Evolutionary conservation across 2,329 filamentous ascomycete species (phyloP), one percentile per base, ranked within the genome.

Genomic region (Aspergillus quadricinctus): DNA sequence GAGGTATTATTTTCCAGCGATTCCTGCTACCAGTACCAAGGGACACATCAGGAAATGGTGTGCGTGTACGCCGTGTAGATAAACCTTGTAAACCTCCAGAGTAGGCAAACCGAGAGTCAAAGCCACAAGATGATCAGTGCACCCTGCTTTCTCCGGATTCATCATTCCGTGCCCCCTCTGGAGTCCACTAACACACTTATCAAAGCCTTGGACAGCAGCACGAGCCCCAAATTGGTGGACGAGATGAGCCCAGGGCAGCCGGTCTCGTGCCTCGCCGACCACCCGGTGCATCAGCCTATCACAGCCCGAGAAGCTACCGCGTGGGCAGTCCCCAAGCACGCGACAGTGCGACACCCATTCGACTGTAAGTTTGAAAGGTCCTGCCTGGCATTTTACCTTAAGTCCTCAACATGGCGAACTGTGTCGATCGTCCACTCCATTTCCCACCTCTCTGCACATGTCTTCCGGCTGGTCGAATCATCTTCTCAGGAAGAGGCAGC

Each of bases 271-370:
- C 53, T 60, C 55, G 54, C 57, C 61, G 60, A 59, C 31, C 57
- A 55, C 55, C 41, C 50, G 29, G 55, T 35, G 37, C 19, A 48
- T 21, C 48, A 45, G 53, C 70, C 70, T 70, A 72, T 72, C 60
- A 69, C 25, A 40, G 29, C 23, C 27, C 50, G 6, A 52, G 8
- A 46, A 60, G 59, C 49, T 49, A 52, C 57, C 69, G 67, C 69
- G 70, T 73, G 70, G 65, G 64, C 65, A 29, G 55, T 50, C 28
- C 52, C 19, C 56, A 68, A 72, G 70, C 70, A 72, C 70, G 70
- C 70, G 70, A 72, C 70, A 72, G 72, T 69, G 70, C 70, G 70
- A 72, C 70, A 72, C 68, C 19, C 19, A 27, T 17, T 62, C 23
- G 45, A 11, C 35, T 48, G 60, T 23, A 48, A 27, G 31, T 17